These are phyloP conservation scores for Wallacemonas sp. DNA, from an alignment of 208 protist species.

Conservation along the genomic window DNA sequence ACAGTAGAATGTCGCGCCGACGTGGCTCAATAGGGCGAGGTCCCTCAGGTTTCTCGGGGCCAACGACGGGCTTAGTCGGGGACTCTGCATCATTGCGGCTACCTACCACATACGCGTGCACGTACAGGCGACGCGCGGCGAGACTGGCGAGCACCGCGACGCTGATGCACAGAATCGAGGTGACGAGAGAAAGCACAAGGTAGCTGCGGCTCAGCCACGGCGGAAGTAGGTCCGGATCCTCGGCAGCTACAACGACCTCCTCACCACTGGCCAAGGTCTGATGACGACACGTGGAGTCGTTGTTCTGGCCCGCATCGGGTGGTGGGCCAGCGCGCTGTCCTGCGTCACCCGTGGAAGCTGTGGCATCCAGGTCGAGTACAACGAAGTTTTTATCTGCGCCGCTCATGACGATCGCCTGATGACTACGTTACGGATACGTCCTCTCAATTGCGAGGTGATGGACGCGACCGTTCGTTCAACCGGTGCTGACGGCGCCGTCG, in stretches of 20 bases:
- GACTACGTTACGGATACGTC: too few relatives aligned
- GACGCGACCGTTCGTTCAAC: too few relatives aligned
- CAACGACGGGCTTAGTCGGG: too few relatives aligned
- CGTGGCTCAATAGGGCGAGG: neutral
- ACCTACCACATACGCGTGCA: neutral
- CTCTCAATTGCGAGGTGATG: too few relatives aligned
- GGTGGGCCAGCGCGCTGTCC: too few relatives aligned
- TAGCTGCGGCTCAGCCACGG: neutral
- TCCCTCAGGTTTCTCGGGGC: too few relatives aligned
- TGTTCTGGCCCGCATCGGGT: too few relatives aligned
- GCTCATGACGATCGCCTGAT: neutral
- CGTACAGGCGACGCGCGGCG: neutral
- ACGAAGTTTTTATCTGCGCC: constrained; percentile 1
- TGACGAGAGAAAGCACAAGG: neutral
- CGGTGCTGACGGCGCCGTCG: too few relatives aligned
- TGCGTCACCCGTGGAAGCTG: too few relatives aligned
- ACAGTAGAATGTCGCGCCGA: constrained; percentile 1
- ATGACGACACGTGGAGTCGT: too few relatives aligned
- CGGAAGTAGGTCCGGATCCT: neutral
- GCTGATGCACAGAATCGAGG: neutral
- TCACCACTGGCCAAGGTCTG: too few relatives aligned
- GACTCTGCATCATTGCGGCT: too few relatives aligned
- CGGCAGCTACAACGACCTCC: neutral
- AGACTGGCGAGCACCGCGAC: neutral
- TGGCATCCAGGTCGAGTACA: neutral